Evolutionary conservation across 257 asterid genomes (phyloP), one percentile per base, ranked within the genome.

Genomic region (Dorcoceras hygrometricum): DNA sequence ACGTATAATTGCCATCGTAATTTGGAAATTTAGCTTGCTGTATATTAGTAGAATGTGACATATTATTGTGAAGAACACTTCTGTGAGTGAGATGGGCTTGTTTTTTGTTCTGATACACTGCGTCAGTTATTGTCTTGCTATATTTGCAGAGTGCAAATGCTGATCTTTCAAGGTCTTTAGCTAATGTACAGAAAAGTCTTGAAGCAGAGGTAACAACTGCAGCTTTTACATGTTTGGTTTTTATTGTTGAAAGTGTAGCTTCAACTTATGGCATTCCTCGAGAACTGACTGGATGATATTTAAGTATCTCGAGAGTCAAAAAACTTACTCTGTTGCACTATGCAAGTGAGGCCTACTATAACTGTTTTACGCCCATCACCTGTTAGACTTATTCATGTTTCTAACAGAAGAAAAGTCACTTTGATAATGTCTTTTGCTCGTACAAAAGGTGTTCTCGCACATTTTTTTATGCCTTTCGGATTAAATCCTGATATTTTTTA

Each of bases 131-230:
- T 57, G 57, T 10, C 66, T 65, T 68, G 57, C 57, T 58, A 72
- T 70, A 6, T 73, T 73, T 79, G 83, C 87, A 94, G 99, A 81
- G 89, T 32, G 83, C 70, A 28, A 90, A 88, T 86, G 97, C 96
- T 65, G 95, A 87, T 74, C 96, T 94, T 65, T 84, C 97, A 26
- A 86, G 87, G 80, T 84, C 96, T 58, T 83, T 94, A 43, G 99
- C 97, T 65, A 77, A 77, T 68, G 80, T 75, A 28, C 97, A 90
- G 80, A 85, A 86, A 84, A 82, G 75, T 77, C 89, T 94, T 75
- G 95, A 85, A 80, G 73, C 78, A 29, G 97, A 90, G 97, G 99
- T 94, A 90, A 62, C 63, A 24, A 63, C 66, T 67, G 78, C 54
- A 63, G 50, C 58, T 24, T 68, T 68, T 22, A 18, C 19, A 0